These are phyloP conservation scores for Ceratobasidium sp. DNA, from an alignment of 1,284 basidiomycete species.

Conservation along the genomic window DNA sequence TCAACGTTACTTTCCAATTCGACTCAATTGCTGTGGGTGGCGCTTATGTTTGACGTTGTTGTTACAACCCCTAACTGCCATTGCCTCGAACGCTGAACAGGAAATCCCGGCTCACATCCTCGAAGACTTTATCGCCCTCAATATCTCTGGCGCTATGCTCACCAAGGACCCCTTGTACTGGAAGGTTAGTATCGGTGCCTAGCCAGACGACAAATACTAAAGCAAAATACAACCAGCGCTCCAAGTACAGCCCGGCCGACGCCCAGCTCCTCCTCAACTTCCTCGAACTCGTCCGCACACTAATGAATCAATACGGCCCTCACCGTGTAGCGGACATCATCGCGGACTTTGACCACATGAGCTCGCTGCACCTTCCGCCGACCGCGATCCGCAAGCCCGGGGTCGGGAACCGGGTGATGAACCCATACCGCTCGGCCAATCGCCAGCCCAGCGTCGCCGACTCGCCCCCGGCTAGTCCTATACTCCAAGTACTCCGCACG, in stretches of 20 bases:
- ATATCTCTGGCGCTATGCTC: background rate
- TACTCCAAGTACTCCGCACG: background rate
- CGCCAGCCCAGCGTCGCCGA: background rate
- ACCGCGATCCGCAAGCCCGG: background rate
- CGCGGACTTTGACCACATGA: background rate
- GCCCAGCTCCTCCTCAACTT: constrained; percentile 14
- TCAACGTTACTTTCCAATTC: constrained; percentile 19
- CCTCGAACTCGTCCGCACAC: constrained; percentile 4
- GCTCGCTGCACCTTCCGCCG: background rate
- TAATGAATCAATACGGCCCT: background rate
- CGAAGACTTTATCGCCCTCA: background rate
- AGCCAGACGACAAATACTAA: background rate
- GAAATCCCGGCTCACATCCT: background rate
- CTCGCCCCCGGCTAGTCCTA: too few species aligned
- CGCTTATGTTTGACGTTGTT: background rate
- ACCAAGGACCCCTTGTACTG: constrained; percentile 9
- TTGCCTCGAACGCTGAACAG: background rate
- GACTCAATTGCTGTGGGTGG: constrained; percentile 2
- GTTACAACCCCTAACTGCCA: background rate
- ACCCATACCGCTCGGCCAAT: background rate
- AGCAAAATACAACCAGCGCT: background rate
- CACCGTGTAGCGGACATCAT: background rate
- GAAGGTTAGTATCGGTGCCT: background rate
- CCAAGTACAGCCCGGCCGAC: background rate
- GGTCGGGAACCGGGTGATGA: background rate